Evolutionary conservation across 352 stramenopile genomes (phyloP).

Genomic region (Phytopythium boreale): DNA sequence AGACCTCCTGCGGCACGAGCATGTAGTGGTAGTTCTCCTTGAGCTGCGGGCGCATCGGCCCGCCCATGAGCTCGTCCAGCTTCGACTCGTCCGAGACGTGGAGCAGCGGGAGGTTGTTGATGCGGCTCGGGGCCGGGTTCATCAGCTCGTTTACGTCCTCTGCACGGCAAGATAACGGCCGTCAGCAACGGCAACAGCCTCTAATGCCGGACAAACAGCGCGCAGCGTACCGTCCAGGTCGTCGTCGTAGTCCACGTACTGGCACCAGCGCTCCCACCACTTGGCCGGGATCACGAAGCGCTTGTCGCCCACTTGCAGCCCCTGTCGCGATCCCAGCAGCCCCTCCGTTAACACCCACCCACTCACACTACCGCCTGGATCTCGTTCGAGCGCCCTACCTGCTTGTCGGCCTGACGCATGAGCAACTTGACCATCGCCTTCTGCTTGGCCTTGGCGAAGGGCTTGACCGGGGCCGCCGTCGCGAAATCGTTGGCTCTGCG

Average conservation of each 20-base stretch:
- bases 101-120: conserved; percentile 64
- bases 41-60: conserved; percentile 54
- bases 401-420: conserved; percentile 56
- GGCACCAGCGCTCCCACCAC: conserved; percentile 81
- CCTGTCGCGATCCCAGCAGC: conserved; percentile 13
- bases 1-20: conserved; percentile 71
- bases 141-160: conserved; percentile 3
- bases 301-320: conserved; percentile 74
- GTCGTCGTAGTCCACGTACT: conserved; percentile 62
- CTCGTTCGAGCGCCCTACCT: conserved; percentile 12
- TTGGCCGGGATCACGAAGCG: conserved; percentile 75
- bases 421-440: conserved; percentile 51
- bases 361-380: not conserved
- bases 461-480: conserved; percentile 19
- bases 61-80: conserved; percentile 69
- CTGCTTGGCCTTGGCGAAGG: conserved; percentile 39
- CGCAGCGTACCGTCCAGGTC: conserved; percentile 12
- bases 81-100: conserved; percentile 37
- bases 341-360: not conserved
- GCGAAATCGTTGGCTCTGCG: conserved; percentile 4
- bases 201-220: too few species aligned
- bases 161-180: not conserved
- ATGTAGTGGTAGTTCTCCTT: conserved; percentile 79
- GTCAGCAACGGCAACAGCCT: not conserved
- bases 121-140: conserved; percentile 39